phyloP scores from a whole-genome alignment of 306 rosid genomes.

The Cajanus cajan region DNA sequence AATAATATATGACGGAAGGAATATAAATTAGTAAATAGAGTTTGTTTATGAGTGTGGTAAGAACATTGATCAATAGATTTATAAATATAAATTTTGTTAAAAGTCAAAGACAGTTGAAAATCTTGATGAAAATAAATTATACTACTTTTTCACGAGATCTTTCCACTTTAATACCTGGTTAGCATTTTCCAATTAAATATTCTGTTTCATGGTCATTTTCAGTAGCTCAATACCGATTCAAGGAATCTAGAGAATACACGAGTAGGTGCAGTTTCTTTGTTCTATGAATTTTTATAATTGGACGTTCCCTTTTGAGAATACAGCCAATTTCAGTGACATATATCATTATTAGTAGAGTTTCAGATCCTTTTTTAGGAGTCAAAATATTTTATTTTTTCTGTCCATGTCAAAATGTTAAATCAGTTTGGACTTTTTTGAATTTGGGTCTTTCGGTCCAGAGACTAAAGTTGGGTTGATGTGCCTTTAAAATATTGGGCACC shows the following conservation, averaged over 20 bases:
- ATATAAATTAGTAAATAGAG: no score
- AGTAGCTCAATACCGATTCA: background rate
- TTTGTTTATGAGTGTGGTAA: background rate
- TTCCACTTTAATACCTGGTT: background rate
- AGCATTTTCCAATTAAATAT: background rate
- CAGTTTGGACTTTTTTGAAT: background rate
- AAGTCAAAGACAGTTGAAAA: no score
- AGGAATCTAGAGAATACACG: background rate
- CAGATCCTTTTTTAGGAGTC: background rate
- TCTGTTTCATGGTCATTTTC: background rate
- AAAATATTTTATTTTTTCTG: background rate
- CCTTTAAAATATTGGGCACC: background rate
- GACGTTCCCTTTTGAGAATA: background rate
- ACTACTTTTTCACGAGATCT: background rate
- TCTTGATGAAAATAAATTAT: background rate
- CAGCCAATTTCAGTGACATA: background rate
- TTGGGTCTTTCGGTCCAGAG: background rate
- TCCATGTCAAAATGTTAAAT: background rate
- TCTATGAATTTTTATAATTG: background rate
- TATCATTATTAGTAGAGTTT: background rate
- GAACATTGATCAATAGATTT: background rate
- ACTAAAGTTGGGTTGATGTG: background rate
- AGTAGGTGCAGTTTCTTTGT: background rate
- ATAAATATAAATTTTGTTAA: no score
- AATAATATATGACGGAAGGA: no score